These are phyloP conservation scores for Cladosporium sp. DNA, from an alignment of 2,329 filamentous ascomycete genomes.

Conservation along the genomic window DNA sequence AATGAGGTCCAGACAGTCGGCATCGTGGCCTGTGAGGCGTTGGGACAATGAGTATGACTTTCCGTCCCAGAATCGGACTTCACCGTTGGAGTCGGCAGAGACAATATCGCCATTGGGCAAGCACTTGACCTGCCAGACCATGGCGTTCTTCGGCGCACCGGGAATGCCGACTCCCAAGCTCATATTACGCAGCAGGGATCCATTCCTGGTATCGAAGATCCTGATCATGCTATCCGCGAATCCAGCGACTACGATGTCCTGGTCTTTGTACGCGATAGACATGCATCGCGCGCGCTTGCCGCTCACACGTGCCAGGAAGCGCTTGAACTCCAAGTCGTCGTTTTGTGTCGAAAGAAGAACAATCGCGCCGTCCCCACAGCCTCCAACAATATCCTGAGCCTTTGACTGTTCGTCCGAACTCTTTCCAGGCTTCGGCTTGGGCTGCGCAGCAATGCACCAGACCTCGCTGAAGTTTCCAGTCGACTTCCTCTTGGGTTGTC, in stretches of 20 bases:
- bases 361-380: constrained; percentile 88
- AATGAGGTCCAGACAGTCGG: constrained; percentile 87
- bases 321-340: constrained; percentile 76
- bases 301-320: constrained; percentile 71
- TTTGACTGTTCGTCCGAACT: constrained; percentile 29
- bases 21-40: constrained; percentile 80
- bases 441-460: constrained; percentile 93
- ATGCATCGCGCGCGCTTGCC: constrained; percentile 86
- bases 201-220: constrained; percentile 80
- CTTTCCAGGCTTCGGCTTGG: constrained; percentile 48
- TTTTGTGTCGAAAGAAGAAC: constrained; percentile 85
- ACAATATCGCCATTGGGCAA: constrained; percentile 86
- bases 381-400: constrained; percentile 70
- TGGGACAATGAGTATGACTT: constrained; percentile 88
- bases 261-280: constrained; percentile 85
- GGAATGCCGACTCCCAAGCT: constrained; percentile 76
- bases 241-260: constrained; percentile 79
- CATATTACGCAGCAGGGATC: constrained; percentile 75
- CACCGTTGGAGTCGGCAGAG: constrained; percentile 91
- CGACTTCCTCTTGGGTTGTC: constrained; percentile 74
- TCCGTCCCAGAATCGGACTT: constrained; percentile 90
- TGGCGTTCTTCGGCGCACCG: constrained; percentile 77
- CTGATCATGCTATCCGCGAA: constrained; percentile 97
- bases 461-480: constrained; percentile 94
- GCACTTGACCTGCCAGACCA: constrained; percentile 92